Evolutionary conservation across 2,329 filamentous ascomycete genomes (phyloP).

Genomic region (Paraphoma sp.): DNA sequence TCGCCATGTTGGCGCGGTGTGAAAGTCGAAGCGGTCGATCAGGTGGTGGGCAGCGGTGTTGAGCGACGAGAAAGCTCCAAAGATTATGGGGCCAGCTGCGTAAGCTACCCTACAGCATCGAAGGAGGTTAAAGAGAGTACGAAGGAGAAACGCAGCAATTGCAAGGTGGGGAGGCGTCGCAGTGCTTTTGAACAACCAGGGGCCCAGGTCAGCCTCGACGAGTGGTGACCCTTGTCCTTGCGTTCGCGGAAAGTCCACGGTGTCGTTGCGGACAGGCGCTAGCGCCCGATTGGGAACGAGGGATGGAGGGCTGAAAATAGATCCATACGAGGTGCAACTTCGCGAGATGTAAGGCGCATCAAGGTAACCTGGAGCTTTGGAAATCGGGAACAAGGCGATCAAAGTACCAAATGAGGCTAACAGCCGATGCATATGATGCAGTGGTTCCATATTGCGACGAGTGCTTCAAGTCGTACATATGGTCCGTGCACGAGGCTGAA

Average conservation of each 20-base stretch:
- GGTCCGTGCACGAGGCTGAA: constrained; percentile 7
- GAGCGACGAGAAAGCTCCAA: constrained; percentile 17
- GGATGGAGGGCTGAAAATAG: constrained; percentile 26
- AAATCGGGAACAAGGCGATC: too few species aligned
- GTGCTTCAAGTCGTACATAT: constrained; percentile 5
- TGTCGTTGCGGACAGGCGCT: constrained; percentile 18
- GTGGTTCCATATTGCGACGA: constrained; percentile 12
- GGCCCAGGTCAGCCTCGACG: constrained; percentile 24
- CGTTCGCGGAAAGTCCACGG: constrained; percentile 34
- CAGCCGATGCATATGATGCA: background rate
- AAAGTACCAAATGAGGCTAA: background rate
- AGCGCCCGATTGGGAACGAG: constrained; percentile 29
- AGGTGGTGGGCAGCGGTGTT: constrained; percentile 21
- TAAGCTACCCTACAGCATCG: constrained; percentile 8
- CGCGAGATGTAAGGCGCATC: background rate
- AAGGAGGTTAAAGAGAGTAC: constrained; percentile 43
- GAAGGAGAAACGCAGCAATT: constrained; percentile 36
- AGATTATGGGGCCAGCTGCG: constrained; percentile 7
- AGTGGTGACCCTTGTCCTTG: constrained; percentile 35
- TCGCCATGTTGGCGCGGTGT: constrained; percentile 45
- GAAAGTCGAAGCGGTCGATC: constrained; percentile 25
- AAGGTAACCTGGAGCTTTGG: too few species aligned
- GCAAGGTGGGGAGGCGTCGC: constrained; percentile 26
- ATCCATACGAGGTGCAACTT: constrained; percentile 6
- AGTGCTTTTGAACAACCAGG: constrained; percentile 32